Conservation (phyloP, 208 protist genomes). For the Trypanosomatidae sp. region DNA sequence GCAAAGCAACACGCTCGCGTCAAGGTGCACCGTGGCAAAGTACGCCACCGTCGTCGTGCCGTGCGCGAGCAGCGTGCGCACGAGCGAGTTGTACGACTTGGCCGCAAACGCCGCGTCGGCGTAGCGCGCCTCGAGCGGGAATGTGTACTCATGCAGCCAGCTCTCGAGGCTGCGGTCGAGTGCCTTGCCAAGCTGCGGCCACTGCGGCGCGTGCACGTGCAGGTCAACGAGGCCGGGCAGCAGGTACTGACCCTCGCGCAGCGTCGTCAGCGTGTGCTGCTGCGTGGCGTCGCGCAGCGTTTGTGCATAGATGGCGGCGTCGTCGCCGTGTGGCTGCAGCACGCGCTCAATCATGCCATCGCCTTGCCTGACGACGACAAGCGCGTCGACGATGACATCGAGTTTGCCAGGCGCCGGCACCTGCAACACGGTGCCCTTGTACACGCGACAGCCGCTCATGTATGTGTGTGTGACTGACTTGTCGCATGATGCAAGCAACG, state of each 20-base stretch:
- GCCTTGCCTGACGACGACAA: constrained; percentile 23
- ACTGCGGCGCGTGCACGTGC: constrained; percentile 92
- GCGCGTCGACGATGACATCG: constrained; percentile 21
- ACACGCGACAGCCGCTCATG: no score
- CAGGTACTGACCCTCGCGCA: constrained; percentile 35
- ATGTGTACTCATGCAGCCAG: constrained; percentile 90
- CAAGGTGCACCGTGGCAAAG: constrained; percentile 85
- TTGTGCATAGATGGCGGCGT: constrained; percentile 6
- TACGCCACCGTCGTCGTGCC: constrained; percentile 90
- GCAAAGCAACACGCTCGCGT: constrained; percentile 62
- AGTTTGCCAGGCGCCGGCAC: constrained; percentile 20
- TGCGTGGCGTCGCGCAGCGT: constrained; percentile 6
- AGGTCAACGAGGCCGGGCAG: constrained; percentile 90
- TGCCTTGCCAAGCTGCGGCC: constrained; percentile 74
- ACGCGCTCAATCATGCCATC: constrained; percentile 29
- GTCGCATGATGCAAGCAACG: no score
- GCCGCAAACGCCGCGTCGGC: constrained; percentile 52
- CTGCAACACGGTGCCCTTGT: constrained; percentile 38
- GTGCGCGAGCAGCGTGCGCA: constrained; percentile 51
- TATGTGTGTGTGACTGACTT: no score
- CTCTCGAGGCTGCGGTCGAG: constrained; percentile 75
- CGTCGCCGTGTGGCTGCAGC: constrained; percentile 17
- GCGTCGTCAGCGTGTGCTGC: constrained; percentile 12
- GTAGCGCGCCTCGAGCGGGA: constrained; percentile 85
- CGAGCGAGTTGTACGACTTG: constrained; percentile 55